Base-by-base conservation (phyloP, 2,329 filamentous ascomycete genomes). In the Phaeophleospora eucalypticola region DNA sequence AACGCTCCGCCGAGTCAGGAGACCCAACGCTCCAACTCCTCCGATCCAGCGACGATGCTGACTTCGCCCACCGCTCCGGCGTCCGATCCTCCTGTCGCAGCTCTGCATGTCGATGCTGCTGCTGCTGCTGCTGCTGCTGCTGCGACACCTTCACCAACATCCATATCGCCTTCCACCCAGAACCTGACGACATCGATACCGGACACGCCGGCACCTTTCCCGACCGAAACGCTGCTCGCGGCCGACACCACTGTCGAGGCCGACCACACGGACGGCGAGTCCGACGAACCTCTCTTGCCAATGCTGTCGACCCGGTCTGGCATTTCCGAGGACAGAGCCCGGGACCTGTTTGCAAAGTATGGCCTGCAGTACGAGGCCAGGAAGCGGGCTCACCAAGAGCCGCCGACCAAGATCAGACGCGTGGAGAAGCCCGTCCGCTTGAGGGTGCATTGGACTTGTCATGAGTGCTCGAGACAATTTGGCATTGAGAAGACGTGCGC, bases 381-480 rank as follows among this genome's bases (percentile, higher is more conserved):
- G 17, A 49, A 48, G 41, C 46, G 42, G 4, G 21, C 48, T 20
- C 35, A 45, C 10, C 42, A 51, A 20, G 55, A 56, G 36, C 55
- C 55, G 27, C 55, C 58, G 1, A 48, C 43, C n/a, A 62, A 62
- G 45, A 52, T 58, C 17, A 46, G 57, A 48, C 59, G 60, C 18
- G 58, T 63, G 3, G 60, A 63, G 41, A 89, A 87, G 71, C 79
- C 84, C 10, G 86, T 89, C 56, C 82, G 85, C 48, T 86, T 90
- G 79, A 82, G 86, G 44, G 80, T 89, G 43, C 85, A 87, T 65
- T 81, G 84, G 57, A 83, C 79, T 53, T 96, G 90, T 68, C 90
- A 95, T 69, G 77, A 80, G 57, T 96, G 90, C 72, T 79, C 83
- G 48, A 80, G 84, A 12, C 79, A 79, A 18, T 95, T 91, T 65